These are phyloP conservation scores for Russula lepida DNA, from an alignment of 768 basidiomycete genomes.

Conservation along the genomic window DNA sequence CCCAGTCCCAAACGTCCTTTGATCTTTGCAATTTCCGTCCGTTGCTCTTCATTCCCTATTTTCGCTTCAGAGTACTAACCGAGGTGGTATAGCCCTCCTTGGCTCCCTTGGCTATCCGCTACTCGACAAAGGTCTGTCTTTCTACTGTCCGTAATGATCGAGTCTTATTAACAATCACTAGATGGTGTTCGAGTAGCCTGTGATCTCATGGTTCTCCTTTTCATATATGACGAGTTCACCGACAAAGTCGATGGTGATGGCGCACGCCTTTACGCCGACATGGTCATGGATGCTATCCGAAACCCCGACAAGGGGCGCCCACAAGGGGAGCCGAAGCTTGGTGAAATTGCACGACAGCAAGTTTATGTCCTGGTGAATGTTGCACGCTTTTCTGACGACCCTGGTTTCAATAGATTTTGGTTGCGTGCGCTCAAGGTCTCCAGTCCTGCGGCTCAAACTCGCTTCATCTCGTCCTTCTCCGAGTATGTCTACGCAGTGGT, in stretches of 20 bases:
- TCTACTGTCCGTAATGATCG: not conserved
- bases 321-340: constrained; percentile 31
- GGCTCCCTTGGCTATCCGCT: constrained; percentile 37
- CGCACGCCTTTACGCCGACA: constrained; percentile 32
- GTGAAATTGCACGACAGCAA: constrained; percentile 28
- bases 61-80: not conserved
- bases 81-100: constrained; percentile 27
- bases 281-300: constrained; percentile 36
- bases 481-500: too few species aligned
- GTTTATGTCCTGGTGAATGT: not conserved
- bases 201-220: constrained; percentile 44
- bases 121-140: constrained; percentile 28
- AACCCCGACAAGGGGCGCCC: constrained; percentile 32
- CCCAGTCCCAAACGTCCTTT: constrained; percentile 33
- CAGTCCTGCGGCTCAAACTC: too few species aligned
- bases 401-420: constrained; percentile 31
- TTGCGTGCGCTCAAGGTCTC: too few species aligned
- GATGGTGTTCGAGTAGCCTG: constrained; percentile 33
- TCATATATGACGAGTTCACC: too few species aligned
- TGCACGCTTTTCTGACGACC: not conserved
- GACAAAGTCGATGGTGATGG: too few species aligned
- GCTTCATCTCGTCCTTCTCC: too few species aligned
- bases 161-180: not conserved
- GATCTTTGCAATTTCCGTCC: too few species aligned
- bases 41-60: constrained; percentile 11